Base-by-base conservation (phyloP, 768 basidiomycete species). In the Boletus rex-veris region DNA sequence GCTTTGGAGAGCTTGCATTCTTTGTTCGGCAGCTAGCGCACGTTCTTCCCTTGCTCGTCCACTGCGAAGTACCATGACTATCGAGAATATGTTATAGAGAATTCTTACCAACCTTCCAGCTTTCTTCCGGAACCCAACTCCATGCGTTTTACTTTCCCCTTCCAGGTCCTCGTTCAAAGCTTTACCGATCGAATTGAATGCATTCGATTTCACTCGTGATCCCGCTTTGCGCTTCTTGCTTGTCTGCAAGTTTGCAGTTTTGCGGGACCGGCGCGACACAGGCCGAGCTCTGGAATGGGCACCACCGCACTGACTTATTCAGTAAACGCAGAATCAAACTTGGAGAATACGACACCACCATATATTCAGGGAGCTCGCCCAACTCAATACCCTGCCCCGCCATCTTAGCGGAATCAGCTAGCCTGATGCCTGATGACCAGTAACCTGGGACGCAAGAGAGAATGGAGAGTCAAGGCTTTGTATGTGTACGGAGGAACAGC, bases 41-140 rank as follows among this genome's bases (percentile, higher is more conserved):
- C 90, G 78, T 64, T 90, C 88, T 59, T 90, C 89, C 54, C 90
- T 74, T 14, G 89, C 90, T 31, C 86, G 78, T 66, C 90, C 90
- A 66, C 90, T 93, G 63, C 37, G 48, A 11, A 41, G 10, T 14
- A 38, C 9, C 37, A 41, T 59, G n/a, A 54, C 5, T 31, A 48
- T 43, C 7, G 7, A 47, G 28, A 39, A 18, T 12, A 33, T 6
- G 2, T 28, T 6, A 33, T 14, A 1, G 50, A 37, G n/a, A 35
- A 52, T 35, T 19, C 16, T 11, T 51, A 58, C 74, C 21, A 50
- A 84, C 88, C 87, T 90, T 36, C 66, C 71, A 14, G 88, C 88
- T 58, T 81, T 77, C 72, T 85, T 92, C 36, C 90, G 73, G 66
- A 88, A 90, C 11, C 87, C 87, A 31, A 73, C 75, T 0, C 86